Conservation (phyloP, 257 asterid genomes). For the Salvia miltiorrhiza region DNA sequence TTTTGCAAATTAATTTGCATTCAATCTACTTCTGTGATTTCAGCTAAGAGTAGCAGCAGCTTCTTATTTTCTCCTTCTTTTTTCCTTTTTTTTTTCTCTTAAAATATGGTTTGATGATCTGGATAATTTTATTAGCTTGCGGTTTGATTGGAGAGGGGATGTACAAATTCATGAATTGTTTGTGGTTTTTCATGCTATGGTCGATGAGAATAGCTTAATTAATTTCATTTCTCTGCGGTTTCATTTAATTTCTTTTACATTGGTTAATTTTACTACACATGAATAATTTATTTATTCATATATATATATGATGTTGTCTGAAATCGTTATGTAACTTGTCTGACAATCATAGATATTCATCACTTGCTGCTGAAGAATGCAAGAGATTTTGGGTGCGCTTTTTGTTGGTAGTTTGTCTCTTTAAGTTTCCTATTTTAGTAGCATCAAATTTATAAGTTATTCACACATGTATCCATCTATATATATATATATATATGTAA, state of each 20-base stretch:
- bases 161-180: slow-evolving; percentile 53
- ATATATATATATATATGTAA: too few species aligned
- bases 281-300: neutral
- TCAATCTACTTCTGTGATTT: slow-evolving; percentile 3
- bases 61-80: neutral
- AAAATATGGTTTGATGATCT: slow-evolving; percentile 26
- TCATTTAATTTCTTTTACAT: neutral
- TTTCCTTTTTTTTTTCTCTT: neutral
- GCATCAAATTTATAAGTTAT: neutral
- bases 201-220: slow-evolving; percentile 5
- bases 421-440: slow-evolving; percentile 14
- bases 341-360: slow-evolving; percentile 30
- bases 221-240: neutral
- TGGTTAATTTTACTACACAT: too few species aligned
- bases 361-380: slow-evolving; percentile 37
- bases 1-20: slow-evolving; percentile 19
- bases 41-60: slow-evolving; percentile 25
- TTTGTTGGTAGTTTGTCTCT: slow-evolving; percentile 18
- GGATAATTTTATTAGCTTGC: slow-evolving; percentile 8
- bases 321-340: slow-evolving; percentile 16
- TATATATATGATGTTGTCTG: neutral
- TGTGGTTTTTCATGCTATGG: slow-evolving; percentile 7
- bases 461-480: neutral
- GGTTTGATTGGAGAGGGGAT: slow-evolving; percentile 31
- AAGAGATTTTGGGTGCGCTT: slow-evolving; percentile 11